Base-by-base conservation (phyloP, 768 basidiomycete species). In the Cantharellus anzutake region DNA sequence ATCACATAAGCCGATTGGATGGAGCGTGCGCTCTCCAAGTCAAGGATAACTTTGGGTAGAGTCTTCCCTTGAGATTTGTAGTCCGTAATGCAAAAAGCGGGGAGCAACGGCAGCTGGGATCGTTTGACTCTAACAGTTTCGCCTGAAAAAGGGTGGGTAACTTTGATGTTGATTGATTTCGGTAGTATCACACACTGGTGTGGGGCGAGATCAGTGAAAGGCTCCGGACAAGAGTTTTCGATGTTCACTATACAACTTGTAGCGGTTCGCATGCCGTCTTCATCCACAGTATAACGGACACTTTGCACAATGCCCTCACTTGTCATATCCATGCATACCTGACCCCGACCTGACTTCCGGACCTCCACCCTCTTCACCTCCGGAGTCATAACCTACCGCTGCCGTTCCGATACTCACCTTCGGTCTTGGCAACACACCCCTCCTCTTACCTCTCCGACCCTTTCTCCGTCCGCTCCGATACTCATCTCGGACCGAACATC, bases 51-150 rank as follows among this genome's bases (percentile, higher is more conserved):
- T 11, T 55, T 7, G 7, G 7, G 7, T 7, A 55, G 40, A 0
- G 72, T 71, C 56, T 71, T 68, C 0, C 74, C 73, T 66, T 76
- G 73, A 0, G 72, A 64, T 60, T 72, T 71, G 56, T 75, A 71
- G n/a, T 70, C 70, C 1, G 74, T 75, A 60, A 74, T 69, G 0
- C 72, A 69, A 63, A 73, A 75, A 0, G 66, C 72, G 35, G 73
- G 74, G 0, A 66, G 3, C 0, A 76, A 52, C 0, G 74, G 72
- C 0, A 75, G 40, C 60, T 76, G 74, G 0, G 60, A 67, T 0
- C 71, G 65, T 39, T 66, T 65, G 3, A 73, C 65, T 0, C 41
- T 57, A 7, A 64, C 68, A 2, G 29, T 57, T 34, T 64, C 65
- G 2, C 61, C 42, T 0, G 65, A 61, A 44, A 62, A 64, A 5